phyloP scores from a whole-genome alignment of 352 stramenopile species.

The Plasmopara halstedii region DNA sequence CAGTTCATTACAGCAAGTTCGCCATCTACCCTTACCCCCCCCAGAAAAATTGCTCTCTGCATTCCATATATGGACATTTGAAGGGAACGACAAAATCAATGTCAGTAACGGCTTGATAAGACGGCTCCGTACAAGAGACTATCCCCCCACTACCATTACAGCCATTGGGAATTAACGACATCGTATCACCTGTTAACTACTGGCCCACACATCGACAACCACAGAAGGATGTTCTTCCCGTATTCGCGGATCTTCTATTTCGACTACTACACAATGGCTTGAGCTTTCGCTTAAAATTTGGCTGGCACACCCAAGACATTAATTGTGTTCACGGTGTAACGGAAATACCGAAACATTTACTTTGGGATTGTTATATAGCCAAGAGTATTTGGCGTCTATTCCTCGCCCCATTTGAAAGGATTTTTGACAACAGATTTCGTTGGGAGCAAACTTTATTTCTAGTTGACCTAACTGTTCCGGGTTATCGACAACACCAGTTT shows the following conservation, averaged over 20 bases:
- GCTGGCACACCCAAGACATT: neutral
- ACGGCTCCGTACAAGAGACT: neutral
- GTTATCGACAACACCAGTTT: neutral
- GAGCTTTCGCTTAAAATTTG: slow-evolving; percentile 4
- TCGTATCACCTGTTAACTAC: neutral
- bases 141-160: neutral
- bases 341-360: neutral
- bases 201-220: neutral
- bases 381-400: neutral
- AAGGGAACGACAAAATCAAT: neutral
- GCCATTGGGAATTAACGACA: neutral
- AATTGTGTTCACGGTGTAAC: neutral
- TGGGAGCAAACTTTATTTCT: neutral
- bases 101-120: neutral
- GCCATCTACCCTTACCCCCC: neutral
- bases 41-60: neutral
- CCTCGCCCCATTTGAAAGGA: neutral
- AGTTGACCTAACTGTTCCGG: neutral
- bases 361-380: slow-evolving; percentile 2
- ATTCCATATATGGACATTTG: neutral
- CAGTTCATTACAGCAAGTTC: neutral
- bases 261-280: slow-evolving; percentile 1
- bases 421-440: neutral
- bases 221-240: neutral
- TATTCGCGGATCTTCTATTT: slow-evolving; percentile 1